phyloP scores from a whole-genome alignment of 192 early-diverging fungal species.

The Coemansia sp. region DNA sequence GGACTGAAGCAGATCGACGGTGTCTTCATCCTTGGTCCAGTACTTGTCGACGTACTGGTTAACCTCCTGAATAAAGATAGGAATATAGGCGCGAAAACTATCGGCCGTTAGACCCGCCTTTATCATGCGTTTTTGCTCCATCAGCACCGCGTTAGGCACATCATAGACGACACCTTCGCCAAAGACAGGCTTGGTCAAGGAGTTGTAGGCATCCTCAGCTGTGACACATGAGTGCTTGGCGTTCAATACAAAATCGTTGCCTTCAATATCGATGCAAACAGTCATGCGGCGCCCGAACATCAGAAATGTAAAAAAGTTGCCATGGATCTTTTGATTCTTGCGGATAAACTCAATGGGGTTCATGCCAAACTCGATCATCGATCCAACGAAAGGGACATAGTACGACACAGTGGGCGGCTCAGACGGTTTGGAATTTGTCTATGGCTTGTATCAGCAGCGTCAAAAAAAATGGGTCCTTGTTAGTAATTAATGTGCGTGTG shows the following conservation, averaged over 20 bases:
- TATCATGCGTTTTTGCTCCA: constrained; percentile 99
- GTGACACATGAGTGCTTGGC: constrained; percentile 78
- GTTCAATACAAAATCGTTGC: constrained; percentile 98
- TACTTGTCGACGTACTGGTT: constrained; percentile 70
- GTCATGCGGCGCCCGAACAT: constrained; percentile 93
- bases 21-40: constrained; percentile 57
- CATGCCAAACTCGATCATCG: constrained; percentile 82
- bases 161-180: constrained; percentile 96
- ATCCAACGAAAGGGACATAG: constrained; percentile 86
- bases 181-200: constrained; percentile 92
- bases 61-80: constrained; percentile 82
- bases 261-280: constrained; percentile 82
- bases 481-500: not conserved
- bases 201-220: constrained; percentile 91
- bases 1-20: constrained; percentile 73
- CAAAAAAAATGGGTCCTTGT: not conserved
- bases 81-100: constrained; percentile 83
- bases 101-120: constrained; percentile 88
- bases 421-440: constrained; percentile 45
- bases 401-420: constrained; percentile 72
- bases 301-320: constrained; percentile 89
- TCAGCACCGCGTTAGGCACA: constrained; percentile 83
- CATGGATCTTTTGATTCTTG: constrained; percentile 78
- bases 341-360: constrained; percentile 85
- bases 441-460: not conserved